Conservation (phyloP, 768 basidiomycete genomes). For the Daedaleopsis nitida region DNA sequence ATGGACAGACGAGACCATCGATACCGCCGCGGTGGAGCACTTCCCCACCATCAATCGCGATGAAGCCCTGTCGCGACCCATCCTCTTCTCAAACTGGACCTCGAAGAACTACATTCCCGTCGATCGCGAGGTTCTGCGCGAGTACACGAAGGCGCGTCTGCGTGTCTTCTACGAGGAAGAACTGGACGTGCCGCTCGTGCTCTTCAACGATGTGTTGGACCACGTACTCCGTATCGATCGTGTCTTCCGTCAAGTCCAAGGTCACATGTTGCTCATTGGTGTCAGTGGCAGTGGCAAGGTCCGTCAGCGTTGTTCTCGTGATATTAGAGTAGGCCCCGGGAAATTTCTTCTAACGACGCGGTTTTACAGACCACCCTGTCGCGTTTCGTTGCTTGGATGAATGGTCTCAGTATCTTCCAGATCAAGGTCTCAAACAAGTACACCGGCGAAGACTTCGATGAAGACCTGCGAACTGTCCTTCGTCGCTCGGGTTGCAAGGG, state of each 20-base stretch:
- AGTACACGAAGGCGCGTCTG: conserved; percentile 95
- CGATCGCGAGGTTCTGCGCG: conserved; percentile 88
- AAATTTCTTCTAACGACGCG: conserved; percentile 19
- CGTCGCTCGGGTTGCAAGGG: conserved; percentile 97
- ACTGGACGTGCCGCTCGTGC: conserved; percentile 93
- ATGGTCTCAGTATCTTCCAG: conserved; percentile 97
- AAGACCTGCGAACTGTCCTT: conserved; percentile 92
- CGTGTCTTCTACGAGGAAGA: conserved; percentile 99
- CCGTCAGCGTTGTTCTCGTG: conserved; percentile 20
- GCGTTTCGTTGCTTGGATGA: conserved; percentile 99
- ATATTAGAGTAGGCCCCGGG: background rate
- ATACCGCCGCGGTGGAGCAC: conserved; percentile 78
- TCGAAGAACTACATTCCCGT: conserved; percentile 96
- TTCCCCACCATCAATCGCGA: conserved; percentile 92
- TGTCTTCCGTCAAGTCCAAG: conserved; percentile 98
- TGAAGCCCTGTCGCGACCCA: conserved; percentile 86
- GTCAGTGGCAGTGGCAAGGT: conserved; percentile 99
- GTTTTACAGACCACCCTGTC: conserved; percentile 85
- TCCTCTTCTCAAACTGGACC: conserved; percentile 99
- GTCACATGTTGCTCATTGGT: conserved; percentile 94
- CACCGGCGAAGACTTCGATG: conserved; percentile 97
- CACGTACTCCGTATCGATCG: conserved; percentile 98
- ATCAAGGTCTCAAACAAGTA: conserved; percentile 99
- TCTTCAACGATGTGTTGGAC: conserved; percentile 98
- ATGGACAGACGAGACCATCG: conserved; percentile 96